phyloP scores from a whole-genome alignment of 768 basidiomycete species.

The Russula sp. region DNA sequence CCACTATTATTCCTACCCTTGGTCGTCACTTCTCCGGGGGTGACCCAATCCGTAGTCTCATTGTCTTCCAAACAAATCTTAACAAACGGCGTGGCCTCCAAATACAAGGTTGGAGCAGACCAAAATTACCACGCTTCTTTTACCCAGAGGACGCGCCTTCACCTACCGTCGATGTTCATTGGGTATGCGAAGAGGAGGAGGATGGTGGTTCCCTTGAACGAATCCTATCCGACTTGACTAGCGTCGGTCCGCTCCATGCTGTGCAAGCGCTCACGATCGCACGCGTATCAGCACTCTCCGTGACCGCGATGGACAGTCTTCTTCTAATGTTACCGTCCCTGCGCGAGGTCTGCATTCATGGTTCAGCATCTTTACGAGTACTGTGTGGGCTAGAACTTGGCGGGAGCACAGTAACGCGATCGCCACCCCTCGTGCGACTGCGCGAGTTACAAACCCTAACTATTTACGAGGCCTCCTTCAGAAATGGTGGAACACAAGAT shows the following conservation, averaged over 20 bases:
- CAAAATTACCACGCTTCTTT: constrained; percentile 12
- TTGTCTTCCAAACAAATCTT: constrained; percentile 4
- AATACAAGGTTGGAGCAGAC: constrained; percentile 11
- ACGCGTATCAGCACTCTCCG: constrained; percentile 13
- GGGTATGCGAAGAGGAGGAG: constrained; percentile 17
- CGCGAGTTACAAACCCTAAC: constrained; percentile 11
- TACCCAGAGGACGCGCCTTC: constrained; percentile 7
- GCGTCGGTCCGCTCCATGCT: constrained; percentile 10
- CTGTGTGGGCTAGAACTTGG: constrained; percentile 9
- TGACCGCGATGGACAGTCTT: constrained; percentile 3
- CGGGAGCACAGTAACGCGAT: background rate
- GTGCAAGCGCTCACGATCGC: constrained; percentile 20
- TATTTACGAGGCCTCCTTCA: constrained; percentile 18
- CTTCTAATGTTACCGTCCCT: constrained; percentile 14
- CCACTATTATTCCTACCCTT: constrained; percentile 11
- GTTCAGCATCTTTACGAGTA: constrained; percentile 16
- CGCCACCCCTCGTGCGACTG: constrained; percentile 7
- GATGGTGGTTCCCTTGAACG: constrained; percentile 11
- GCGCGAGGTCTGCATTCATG: constrained; percentile 19
- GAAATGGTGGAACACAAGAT: constrained; percentile 3
- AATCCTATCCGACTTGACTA: constrained; percentile 12
- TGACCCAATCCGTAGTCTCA: constrained; percentile 16
- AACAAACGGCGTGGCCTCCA: constrained; percentile 14
- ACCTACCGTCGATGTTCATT: constrained; percentile 17
- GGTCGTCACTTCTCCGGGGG: constrained; percentile 10